Evolutionary conservation across 2,329 filamentous ascomycete species (phyloP), one percentile per base, ranked within the genome.

Genomic region (Penicillium sp.): DNA sequence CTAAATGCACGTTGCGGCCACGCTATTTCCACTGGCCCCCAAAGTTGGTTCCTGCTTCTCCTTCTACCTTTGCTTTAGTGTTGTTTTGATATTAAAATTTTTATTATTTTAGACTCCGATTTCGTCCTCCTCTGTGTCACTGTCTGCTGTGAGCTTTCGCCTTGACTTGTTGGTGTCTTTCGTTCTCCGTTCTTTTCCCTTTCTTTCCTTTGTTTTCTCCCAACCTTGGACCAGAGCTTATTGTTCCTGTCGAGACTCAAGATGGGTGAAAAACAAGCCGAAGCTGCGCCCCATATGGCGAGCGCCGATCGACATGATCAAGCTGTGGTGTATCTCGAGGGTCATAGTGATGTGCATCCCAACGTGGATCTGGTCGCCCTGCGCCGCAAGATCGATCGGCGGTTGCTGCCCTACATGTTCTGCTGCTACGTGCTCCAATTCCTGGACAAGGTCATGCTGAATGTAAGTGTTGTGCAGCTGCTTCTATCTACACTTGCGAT

Each of bases 371-470:
- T 69, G 18, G 43, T 36, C n/a, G 63, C 62, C 2, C 60, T 74
- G 9, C 66, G 68, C 7, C 69, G 70, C 16, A 70, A 71, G 47
- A 68, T 74, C 19, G 73, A 75, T 60, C 63, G 52, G n/a, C 70
- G 63, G 10, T 60, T 75, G 44, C 62, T 75, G 33, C 72, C 73
- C 0, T 68, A 67, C 22, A 68, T 74, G 69, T 72, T 74, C 40
- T 66, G 63, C 22, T 73, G 70, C 53, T 74, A 74, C 50, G 54
- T 70, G 2, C 58, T 75, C 43, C 71, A 75, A 54, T 75, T 71
- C 44, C 56, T 75, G 19, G 73, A 75, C 60, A 75, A 75, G 55
- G 68, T 70, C 14, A 63, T 72, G 61, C 64, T 71, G n/a, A 71
- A 70, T 52, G 67, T 69, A 19, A 56, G 67, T 65, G 37, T 33